Conservation (phyloP, 2,329 filamentous ascomycete genomes). For the Helminthosporium solani region DNA sequence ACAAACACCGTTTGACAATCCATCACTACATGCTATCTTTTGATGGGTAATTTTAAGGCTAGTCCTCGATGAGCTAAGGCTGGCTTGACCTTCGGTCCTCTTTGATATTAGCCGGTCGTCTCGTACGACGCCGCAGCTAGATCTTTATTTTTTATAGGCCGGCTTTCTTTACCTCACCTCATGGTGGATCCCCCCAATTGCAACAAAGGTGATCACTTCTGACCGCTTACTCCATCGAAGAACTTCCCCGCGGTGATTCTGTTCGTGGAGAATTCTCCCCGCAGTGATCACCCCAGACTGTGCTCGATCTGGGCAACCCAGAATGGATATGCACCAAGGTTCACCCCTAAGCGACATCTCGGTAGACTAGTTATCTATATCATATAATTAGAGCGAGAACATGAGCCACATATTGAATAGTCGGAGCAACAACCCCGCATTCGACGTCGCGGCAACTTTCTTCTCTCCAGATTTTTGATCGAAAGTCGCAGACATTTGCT, state of each 20-base stretch:
- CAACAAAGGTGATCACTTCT: neutral
- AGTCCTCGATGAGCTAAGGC: neutral
- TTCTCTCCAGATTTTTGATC: neutral
- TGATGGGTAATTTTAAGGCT: no score
- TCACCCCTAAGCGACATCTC: slow-evolving; percentile 14
- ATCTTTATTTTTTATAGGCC: neutral
- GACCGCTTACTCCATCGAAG: neutral
- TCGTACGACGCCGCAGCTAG: neutral
- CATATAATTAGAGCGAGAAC: slow-evolving; percentile 6
- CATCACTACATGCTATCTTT: no score
- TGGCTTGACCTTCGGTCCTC: neutral
- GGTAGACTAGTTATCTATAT: slow-evolving; percentile 13
- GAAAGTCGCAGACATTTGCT: neutral
- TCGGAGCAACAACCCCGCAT: slow-evolving; percentile 10
- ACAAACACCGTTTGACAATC: no score
- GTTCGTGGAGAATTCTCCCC: slow-evolving; percentile 18
- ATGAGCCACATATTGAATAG: slow-evolving; percentile 25
- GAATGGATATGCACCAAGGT: slow-evolving; percentile 28
- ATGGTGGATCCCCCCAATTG: neutral
- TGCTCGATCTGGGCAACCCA: slow-evolving; percentile 13
- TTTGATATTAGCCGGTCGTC: neutral
- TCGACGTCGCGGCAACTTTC: slow-evolving; percentile 1
- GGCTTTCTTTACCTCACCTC: neutral
- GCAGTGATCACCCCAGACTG: slow-evolving; percentile 23
- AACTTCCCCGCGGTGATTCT: slow-evolving; percentile 1